These are phyloP conservation scores for Colletotrichum eremochloae DNA, from an alignment of 2,329 filamentous ascomycete genomes.

Conservation along the genomic window DNA sequence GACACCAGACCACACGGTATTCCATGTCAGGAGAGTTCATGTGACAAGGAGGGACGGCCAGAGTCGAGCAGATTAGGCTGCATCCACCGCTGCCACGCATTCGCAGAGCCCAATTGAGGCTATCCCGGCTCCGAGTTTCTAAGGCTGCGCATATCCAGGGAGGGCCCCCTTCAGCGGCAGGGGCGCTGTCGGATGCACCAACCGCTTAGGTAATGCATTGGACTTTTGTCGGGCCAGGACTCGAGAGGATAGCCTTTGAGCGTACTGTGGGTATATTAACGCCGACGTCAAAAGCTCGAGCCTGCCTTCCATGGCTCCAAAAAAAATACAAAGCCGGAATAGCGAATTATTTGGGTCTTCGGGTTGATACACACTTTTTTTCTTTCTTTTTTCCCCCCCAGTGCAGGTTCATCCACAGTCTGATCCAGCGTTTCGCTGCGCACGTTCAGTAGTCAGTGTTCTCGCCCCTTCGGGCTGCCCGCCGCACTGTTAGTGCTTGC, in stretches of 20 bases:
- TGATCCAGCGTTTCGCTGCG: conserved; percentile 17
- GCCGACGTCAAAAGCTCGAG: not conserved
- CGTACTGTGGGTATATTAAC: not conserved
- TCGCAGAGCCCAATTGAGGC: conserved; percentile 26
- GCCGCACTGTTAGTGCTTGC: conserved; percentile 14
- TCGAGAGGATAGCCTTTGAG: not conserved
- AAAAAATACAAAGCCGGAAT: not conserved
- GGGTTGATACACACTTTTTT: conserved; percentile 14
- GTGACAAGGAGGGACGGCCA: conserved; percentile 29
- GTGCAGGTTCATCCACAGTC: conserved; percentile 21
- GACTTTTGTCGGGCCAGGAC: not conserved
- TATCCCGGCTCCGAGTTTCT: conserved; percentile 29
- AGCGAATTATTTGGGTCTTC: not conserved
- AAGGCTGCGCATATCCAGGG: not conserved
- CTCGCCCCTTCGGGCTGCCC: conserved; percentile 32
- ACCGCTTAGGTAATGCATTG: conserved; percentile 25
- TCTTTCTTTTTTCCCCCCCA: not conserved
- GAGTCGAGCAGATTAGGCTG: conserved; percentile 1
- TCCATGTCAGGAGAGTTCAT: conserved; percentile 22
- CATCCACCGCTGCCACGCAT: conserved; percentile 21
- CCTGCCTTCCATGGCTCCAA: not conserved
- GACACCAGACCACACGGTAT: conserved; percentile 34
- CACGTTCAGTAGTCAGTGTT: conserved; percentile 24
- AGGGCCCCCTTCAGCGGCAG: conserved; percentile 28
- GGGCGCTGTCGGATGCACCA: conserved; percentile 15